These are phyloP conservation scores for Salix purpurea DNA, from an alignment of 345 rosid species.

Conservation along the genomic window DNA sequence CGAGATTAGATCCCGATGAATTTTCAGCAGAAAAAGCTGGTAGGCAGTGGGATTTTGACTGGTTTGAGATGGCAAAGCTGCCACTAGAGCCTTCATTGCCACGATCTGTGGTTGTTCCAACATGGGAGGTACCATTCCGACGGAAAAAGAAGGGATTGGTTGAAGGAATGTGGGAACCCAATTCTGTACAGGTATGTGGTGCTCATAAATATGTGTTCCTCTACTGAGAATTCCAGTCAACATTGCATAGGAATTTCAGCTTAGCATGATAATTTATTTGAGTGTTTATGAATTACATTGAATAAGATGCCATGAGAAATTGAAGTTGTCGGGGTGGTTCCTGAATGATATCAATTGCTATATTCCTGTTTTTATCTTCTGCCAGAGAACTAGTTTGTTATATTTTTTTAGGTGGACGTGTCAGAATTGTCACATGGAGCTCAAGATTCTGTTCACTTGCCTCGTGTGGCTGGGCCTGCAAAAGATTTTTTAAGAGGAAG, in stretches of 20 bases:
- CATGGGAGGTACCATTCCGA: constrained; percentile 85
- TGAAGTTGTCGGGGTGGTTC: not conserved
- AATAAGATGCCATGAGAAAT: not conserved
- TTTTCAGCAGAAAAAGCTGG: constrained; percentile 70
- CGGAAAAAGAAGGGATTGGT: constrained; percentile 38
- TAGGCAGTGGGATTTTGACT: constrained; percentile 91
- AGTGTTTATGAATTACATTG: not conserved
- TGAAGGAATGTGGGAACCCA: constrained; percentile 51
- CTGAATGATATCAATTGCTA: not conserved
- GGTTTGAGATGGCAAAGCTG: constrained; percentile 77
- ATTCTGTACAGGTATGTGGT: constrained; percentile 48
- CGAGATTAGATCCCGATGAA: constrained; percentile 61
- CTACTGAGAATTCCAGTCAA: constrained; percentile 2
- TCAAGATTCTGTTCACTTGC: constrained; percentile 62
- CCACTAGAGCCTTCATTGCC: constrained; percentile 76
- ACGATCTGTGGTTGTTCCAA: constrained; percentile 62
- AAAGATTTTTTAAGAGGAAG: constrained; percentile 89
- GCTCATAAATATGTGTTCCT: not conserved
- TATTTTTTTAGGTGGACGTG: constrained; percentile 71
- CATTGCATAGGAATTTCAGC: not conserved
- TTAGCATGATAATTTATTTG: not conserved
- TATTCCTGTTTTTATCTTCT: constrained; percentile 22
- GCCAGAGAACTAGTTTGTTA: constrained; percentile 30
- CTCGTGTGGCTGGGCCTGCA: constrained; percentile 56
- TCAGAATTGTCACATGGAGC: constrained; percentile 62